Evolutionary conservation across 257 asterid genomes (phyloP).

Genomic region (Galeopsis tetrahit): DNA sequence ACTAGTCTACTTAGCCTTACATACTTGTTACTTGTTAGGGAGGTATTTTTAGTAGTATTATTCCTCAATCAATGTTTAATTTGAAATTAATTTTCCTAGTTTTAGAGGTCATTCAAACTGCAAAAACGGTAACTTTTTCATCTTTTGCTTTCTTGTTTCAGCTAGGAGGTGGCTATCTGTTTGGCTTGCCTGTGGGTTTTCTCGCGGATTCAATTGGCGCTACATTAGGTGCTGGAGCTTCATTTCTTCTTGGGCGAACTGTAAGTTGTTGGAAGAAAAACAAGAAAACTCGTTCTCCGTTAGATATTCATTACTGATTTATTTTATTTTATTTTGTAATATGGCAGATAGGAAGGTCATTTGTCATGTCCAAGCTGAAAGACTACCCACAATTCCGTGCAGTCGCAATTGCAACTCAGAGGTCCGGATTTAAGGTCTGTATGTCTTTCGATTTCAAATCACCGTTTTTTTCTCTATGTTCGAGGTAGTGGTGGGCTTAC

Average conservation of each 20-base stretch:
- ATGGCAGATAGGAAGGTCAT: conserved; percentile 82
- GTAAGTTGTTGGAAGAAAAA: conserved; percentile 48
- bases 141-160: conserved; percentile 42
- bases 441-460: conserved; percentile 17
- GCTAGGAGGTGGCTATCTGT: conserved; percentile 99
- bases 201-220: conserved; percentile 92
- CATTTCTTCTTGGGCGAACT: conserved; percentile 97
- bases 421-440: conserved; percentile 92
- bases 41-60: neutral
- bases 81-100: neutral
- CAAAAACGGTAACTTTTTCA: neutral
- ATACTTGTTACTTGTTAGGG: neutral
- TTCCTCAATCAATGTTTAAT: neutral
- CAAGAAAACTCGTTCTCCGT: neutral
- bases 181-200: conserved; percentile 91
- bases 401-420: conserved; percentile 75
- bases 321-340: conserved; percentile 7
- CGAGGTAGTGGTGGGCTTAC: neutral
- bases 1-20: neutral
- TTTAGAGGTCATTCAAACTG: neutral
- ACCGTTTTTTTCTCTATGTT: conserved; percentile 5
- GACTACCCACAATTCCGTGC: conserved; percentile 87
- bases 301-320: conserved; percentile 18
- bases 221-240: conserved; percentile 86
- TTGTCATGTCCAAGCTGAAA: conserved; percentile 75